Evolutionary conservation across 2,329 filamentous ascomycete genomes (phyloP).

Genomic region (Fusarium brevicatenulatum): DNA sequence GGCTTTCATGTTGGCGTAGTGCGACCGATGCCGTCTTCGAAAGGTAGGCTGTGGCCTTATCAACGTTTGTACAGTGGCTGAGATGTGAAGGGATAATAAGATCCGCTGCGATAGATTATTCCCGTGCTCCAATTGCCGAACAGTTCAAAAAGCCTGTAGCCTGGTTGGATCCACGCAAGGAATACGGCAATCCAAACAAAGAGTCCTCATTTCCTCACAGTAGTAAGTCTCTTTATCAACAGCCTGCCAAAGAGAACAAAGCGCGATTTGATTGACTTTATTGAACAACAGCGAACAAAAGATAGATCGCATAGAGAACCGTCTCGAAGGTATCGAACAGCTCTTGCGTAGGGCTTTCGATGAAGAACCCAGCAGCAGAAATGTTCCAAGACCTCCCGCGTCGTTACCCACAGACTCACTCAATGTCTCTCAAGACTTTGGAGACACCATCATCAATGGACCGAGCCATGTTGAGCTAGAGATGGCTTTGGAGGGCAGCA

Average conservation of each 20-base stretch:
- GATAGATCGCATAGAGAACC: not conserved
- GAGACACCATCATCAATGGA: not conserved
- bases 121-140: not conserved
- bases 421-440: not conserved
- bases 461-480: not conserved
- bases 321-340: not conserved
- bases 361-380: not conserved
- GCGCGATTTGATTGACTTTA: not conserved
- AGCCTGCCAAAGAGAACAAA: accelerated
- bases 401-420: not conserved
- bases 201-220: not conserved
- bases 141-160: not conserved
- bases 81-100: not conserved
- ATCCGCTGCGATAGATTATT: not conserved
- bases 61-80: not conserved
- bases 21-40: not conserved
- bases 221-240: not conserved
- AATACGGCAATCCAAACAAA: not conserved
- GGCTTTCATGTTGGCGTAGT: not conserved
- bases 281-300: not conserved
- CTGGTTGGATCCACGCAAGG: not conserved
- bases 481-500: not conserved
- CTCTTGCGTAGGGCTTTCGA: not conserved
- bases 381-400: no score
- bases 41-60: not conserved